Base-by-base conservation (phyloP, 768 basidiomycete genomes). In the Lepiota venenata region DNA sequence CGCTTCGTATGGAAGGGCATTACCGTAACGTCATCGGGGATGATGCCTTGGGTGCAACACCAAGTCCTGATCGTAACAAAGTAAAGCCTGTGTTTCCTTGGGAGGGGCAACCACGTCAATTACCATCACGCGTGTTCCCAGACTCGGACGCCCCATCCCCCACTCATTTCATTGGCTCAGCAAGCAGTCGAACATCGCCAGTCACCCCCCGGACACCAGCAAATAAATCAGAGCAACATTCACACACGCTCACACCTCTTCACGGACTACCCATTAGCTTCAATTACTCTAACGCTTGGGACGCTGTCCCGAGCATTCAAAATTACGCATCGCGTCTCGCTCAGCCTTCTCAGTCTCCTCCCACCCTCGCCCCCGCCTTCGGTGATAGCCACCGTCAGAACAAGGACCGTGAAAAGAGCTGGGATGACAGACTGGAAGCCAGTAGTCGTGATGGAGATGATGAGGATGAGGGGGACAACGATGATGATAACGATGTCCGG, bases 21-120 rank as follows among this genome's bases (percentile, higher is more conserved):
- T 91, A 95, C 70, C 75, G 78, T 14, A 80, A 79, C 62, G 83
- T 88, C 16, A 76, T 75, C 1, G 78, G 78, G n/a, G 78, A 79
- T 20, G 71, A 70, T 37, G 60, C 67, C n/a, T 58, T 65, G 27
- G 72, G 74, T 10, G 60, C 65, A 14, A 69, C 71, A 11, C 78
- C 80, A 5, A 79, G 75, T 59, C 91, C 93, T 3, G 90, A 94
- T 65, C 78, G 74, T 22, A 71, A 70, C 21, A 89, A 89, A 63
- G 81, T 95, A 18, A 86, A 85, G 56, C 73, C 79, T 32, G 75
- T 97, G 32, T 98, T 99, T 69, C 94, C 96, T n/a, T 99, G 96
- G 96, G 96, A 99, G 66, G 80, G 84, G 55, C 80, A 81, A 61
- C 85, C 81, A 11, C 82, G 88, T 29, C 78, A 74, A 45, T 60